Evolutionary conservation across 768 basidiomycete species (phyloP), one percentile per base, ranked within the genome.

Genomic region (Russula vinacea): DNA sequence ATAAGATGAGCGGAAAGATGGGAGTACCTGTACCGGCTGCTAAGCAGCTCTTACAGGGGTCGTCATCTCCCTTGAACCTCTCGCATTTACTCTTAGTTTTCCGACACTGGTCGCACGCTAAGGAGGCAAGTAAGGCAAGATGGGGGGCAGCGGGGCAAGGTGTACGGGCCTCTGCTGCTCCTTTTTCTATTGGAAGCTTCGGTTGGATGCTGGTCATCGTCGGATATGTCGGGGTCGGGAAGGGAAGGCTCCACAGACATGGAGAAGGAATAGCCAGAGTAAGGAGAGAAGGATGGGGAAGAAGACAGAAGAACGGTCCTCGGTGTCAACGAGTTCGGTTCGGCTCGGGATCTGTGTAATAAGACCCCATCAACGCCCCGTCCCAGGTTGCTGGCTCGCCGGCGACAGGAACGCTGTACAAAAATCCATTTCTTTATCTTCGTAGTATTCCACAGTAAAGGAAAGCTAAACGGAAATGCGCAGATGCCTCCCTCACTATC

Each of bases 1-100:
- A 2, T 45, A 19, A 45, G 2, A 22, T 35, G 35, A 35, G 35
- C 1, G 8, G 29, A 14, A 47, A 5, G n/a, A 49, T n/a, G 54
- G 35, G 11, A 19, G 52, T 69, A 84, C 83, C 79, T 68, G 80
- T 83, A 40, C 80, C 84, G 51, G 80, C 79, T 67, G 81, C 73
- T 56, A 79, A 76, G 75, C 86, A 89, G 70, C 82, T 89, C 74
- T 83, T 89, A 75, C 84, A 90, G 24, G 74, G 78, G 26, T 77
- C 75, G 19, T 77, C 77, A 22, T 82, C 80, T 6, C 78, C 78
- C 70, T 57, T 68, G 39, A 75, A 77, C 53, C 84, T 82, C 71
- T 92, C 90, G 71, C 92, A 93, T 73, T 92, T 92, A 78, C 88
- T 89, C 76, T 92, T 94, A 8, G 88, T 88, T 77, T 91, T 93